A percentile compares a stretch with the other conserved stretches of the same genome.
Conservation (phyloP, 371 early-diverging fungal species). For the Mortierella sp. region DNA sequence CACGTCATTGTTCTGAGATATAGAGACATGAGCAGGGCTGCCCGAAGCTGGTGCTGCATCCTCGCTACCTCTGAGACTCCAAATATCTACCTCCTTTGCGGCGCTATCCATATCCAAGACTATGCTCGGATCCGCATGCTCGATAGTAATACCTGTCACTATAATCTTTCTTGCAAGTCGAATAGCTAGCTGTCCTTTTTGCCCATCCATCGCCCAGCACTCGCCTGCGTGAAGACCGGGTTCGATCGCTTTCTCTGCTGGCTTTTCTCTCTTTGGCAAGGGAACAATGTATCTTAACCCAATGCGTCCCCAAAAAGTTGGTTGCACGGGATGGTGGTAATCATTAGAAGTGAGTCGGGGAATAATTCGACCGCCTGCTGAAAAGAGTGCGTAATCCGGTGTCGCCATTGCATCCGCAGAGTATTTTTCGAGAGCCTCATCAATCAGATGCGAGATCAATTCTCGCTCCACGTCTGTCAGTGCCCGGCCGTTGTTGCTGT, state of each 20-base stretch:
- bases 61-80: conserved; percentile 63
- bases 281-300: conserved; percentile 29
- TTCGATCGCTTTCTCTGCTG: conserved; percentile 64
- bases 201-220: conserved; percentile 83
- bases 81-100: conserved; percentile 75
- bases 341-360: conserved; percentile 68
- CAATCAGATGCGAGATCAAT: conserved; percentile 47
- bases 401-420: conserved; percentile 68
- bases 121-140: conserved; percentile 71
- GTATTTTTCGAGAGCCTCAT: conserved; percentile 58
- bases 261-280: conserved; percentile 42
- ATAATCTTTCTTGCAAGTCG: conserved; percentile 67
- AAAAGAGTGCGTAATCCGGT: conserved; percentile 78
- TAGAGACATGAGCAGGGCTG: neutral
- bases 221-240: conserved; percentile 71
- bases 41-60: conserved; percentile 17
- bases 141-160: conserved; percentile 73
- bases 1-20: neutral
- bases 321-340: conserved; percentile 53
- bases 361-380: conserved; percentile 75
- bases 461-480: conserved; percentile 45
- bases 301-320: conserved; percentile 52
- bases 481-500: neutral
- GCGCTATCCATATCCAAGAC: conserved; percentile 70
- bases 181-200: conserved; percentile 72